phyloP scores from a whole-genome alignment of 441 rosid species.

The Pelargonium citronellum region DNA sequence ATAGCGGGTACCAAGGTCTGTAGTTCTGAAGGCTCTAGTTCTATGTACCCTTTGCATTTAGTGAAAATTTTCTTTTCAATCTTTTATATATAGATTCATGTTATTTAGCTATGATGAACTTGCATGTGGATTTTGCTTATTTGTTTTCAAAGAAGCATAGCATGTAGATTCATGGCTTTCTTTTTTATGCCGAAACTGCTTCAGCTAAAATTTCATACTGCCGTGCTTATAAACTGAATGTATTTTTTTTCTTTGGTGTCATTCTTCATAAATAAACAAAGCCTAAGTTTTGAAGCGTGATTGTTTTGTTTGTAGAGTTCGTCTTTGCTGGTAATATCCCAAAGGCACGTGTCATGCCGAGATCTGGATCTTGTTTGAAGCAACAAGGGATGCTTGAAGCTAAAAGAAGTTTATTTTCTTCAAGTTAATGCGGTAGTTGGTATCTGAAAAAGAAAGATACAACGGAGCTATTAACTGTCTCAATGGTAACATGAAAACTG shows the following conservation, averaged over 20 bases:
- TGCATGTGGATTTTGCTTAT: not conserved
- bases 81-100: not conserved
- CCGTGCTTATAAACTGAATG: not conserved
- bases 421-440: not conserved
- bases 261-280: not conserved
- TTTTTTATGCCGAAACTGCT: not conserved
- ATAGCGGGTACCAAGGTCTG: constrained; percentile 87
- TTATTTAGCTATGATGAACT: not conserved
- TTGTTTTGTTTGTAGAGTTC: constrained; percentile 54
- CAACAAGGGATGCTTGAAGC: not conserved
- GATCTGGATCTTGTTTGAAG: constrained; percentile 14
- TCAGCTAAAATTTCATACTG: not conserved
- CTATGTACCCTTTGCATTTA: not conserved
- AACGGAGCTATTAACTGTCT: not conserved
- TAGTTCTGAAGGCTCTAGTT: constrained; percentile 12
- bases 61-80: not conserved
- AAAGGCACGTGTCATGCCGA: constrained; percentile 32
- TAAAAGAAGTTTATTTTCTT: not conserved
- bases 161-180: not conserved
- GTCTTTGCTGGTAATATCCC: constrained; percentile 57
- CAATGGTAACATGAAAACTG: too few species aligned
- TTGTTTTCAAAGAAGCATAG: not conserved
- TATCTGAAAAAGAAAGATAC: not conserved
- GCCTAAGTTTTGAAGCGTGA: constrained; percentile 19
- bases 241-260: not conserved